phyloP scores from a whole-genome alignment of 2,329 filamentous ascomycete species.

The Pleurostoma richardsiae region DNA sequence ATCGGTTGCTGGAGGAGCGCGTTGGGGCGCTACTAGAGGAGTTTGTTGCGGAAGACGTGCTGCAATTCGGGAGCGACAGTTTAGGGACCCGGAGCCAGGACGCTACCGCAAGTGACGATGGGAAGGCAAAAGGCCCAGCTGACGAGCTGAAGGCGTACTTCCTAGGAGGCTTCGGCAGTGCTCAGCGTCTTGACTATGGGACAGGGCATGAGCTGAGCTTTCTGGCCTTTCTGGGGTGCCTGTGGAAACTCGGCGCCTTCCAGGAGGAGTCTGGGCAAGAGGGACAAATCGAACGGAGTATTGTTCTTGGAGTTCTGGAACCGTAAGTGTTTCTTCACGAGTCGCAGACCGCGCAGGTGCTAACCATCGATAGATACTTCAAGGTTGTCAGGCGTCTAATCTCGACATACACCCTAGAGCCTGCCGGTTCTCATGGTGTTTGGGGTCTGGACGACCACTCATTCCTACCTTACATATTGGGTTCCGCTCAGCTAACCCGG shows the following conservation, averaged over 20 bases:
- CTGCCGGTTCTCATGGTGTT: slow-evolving; percentile 92
- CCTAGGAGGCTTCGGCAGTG: slow-evolving; percentile 79
- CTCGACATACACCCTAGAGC: slow-evolving; percentile 86
- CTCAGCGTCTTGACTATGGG: slow-evolving; percentile 88
- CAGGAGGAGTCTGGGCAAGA: slow-evolving; percentile 37
- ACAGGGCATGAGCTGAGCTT: slow-evolving; percentile 97
- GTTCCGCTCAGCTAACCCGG: slow-evolving; percentile 82
- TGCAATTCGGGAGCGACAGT: slow-evolving; percentile 13
- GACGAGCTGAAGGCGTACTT: slow-evolving; percentile 76
- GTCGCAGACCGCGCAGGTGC: not conserved
- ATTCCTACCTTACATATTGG: slow-evolving; percentile 91
- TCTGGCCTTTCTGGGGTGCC: slow-evolving; percentile 78
- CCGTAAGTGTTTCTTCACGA: slow-evolving; percentile 50
- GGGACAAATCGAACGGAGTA: slow-evolving; percentile 65
- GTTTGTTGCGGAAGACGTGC: slow-evolving; percentile 39
- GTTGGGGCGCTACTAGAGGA: slow-evolving; percentile 51
- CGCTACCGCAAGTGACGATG: slow-evolving; percentile 4
- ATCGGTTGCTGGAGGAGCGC: slow-evolving; percentile 59
- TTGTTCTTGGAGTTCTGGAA: slow-evolving; percentile 79
- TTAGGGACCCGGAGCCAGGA: not conserved
- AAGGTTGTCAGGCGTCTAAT: slow-evolving; percentile 77
- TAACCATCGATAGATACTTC: slow-evolving; percentile 57
- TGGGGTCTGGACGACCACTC: slow-evolving; percentile 99
- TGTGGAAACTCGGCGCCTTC: slow-evolving; percentile 90
- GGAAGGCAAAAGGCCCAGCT: slow-evolving; percentile 10